These are phyloP conservation scores for Lodderomyces margitis DNA, from an alignment of 1,139 yeast species.

Conservation along the genomic window DNA sequence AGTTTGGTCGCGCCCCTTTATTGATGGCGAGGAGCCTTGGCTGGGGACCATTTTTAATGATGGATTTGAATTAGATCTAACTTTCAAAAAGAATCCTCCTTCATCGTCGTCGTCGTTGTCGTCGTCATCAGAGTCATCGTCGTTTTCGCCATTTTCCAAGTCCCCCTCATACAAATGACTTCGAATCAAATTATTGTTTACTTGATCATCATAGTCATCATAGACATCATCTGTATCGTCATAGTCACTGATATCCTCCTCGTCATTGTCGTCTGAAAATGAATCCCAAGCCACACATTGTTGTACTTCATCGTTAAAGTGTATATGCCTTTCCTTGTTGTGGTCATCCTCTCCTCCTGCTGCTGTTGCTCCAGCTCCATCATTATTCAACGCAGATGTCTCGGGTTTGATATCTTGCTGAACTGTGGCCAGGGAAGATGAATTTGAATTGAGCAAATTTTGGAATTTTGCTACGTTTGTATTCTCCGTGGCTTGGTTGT, in stretches of 20 bases:
- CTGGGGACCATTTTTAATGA: constrained; percentile 14
- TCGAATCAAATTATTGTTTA: constrained; percentile 83
- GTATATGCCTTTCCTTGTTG: constrained; percentile 58
- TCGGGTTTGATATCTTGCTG: constrained; percentile 4
- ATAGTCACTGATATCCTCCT: constrained; percentile 27
- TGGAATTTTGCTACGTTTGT: constrained; percentile 16
- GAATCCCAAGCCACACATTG: constrained; percentile 78
- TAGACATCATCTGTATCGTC: constrained; percentile 21
- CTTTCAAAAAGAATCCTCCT: constrained; percentile 68
- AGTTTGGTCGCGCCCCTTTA: constrained; percentile 22
- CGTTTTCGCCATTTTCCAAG: constrained; percentile 30
- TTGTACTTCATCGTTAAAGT: constrained; percentile 88
- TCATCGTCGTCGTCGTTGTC: constrained; percentile 58
- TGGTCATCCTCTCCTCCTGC: background rate
- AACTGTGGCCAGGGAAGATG: constrained; percentile 8
- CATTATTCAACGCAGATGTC: background rate
- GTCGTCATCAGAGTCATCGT: constrained; percentile 30
- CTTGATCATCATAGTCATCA: constrained; percentile 56
- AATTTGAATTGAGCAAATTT: constrained; percentile 13
- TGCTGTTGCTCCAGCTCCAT: background rate
- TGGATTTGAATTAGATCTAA: constrained; percentile 41
- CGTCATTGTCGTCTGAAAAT: constrained; percentile 34
- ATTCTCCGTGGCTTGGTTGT: constrained; percentile 12
- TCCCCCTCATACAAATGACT: constrained; percentile 36
- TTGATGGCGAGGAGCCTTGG: constrained; percentile 8